A percentile compares a stretch with the other conserved stretches of the same genome.
These are phyloP conservation scores for Sphaerulina populicola DNA, from an alignment of 2,329 filamentous ascomycete genomes.

Conservation along the genomic window DNA sequence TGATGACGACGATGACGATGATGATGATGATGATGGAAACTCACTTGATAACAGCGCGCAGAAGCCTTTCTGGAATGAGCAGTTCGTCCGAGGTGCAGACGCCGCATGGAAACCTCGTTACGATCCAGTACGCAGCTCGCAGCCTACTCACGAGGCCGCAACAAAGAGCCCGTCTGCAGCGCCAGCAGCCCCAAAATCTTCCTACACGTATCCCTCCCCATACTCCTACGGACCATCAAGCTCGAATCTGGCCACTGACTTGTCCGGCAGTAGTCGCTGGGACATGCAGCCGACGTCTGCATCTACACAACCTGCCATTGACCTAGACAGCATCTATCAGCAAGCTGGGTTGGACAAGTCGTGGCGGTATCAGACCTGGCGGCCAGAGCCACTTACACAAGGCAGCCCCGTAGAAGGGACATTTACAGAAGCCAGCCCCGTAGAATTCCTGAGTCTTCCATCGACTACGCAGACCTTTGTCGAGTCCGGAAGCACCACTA, in stretches of 20 bases:
- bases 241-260: conserved; percentile 18
- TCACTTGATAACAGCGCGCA: conserved; percentile 3
- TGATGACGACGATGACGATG: conserved; percentile 1
- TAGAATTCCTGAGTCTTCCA: neutral
- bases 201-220: neutral
- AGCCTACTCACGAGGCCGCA: conserved; percentile 8
- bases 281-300: conserved; percentile 14
- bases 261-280: conserved; percentile 20
- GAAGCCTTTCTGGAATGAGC: neutral
- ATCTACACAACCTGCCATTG: neutral
- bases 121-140: conserved; percentile 25
- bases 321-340: neutral
- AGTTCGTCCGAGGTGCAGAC: neutral
- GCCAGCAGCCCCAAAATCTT: neutral
- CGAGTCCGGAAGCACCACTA: neutral
- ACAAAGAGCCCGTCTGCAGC: neutral
- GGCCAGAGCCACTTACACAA: neutral
- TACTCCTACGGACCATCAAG: conserved; percentile 16
- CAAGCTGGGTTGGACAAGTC: neutral
- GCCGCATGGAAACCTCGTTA: conserved; percentile 17
- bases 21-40: conserved; percentile 5
- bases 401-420: neutral
- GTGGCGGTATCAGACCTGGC: neutral
- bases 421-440: neutral
- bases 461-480: neutral